Conservation (phyloP, 176 grass and related monocot species). For the Elymus sibiricus region DNA sequence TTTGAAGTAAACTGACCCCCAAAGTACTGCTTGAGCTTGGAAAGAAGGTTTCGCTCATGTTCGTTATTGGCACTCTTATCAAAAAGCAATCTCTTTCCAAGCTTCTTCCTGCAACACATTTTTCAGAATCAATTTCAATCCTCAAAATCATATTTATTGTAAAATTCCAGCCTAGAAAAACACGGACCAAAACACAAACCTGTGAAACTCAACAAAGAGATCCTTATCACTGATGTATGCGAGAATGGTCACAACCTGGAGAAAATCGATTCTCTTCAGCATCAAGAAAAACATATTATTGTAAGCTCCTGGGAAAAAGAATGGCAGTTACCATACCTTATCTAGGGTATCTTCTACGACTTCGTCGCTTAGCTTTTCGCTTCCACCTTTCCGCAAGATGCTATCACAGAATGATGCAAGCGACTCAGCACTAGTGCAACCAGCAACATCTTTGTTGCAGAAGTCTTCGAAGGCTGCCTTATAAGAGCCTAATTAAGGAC, state of each 20-base stretch:
- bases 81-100: constrained; percentile 33
- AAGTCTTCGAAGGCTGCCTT: constrained; percentile 65
- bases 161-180: background rate
- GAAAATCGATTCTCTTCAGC: background rate
- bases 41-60: constrained; percentile 62
- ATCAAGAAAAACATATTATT: background rate
- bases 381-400: constrained; percentile 65
- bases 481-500: constrained; percentile 42
- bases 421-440: constrained; percentile 56
- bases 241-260: constrained; percentile 45
- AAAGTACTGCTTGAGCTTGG: constrained; percentile 62
- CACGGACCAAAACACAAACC: constrained; percentile 18
- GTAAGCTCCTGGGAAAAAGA: background rate
- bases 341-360: constrained; percentile 64
- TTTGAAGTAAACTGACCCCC: constrained; percentile 68
- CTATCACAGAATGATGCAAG: constrained; percentile 63
- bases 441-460: constrained; percentile 67
- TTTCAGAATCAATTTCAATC: background rate
- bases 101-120: constrained; percentile 23
- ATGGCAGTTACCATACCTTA: constrained; percentile 32
- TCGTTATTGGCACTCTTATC: constrained; percentile 62
- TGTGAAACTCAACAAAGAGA: constrained; percentile 51
- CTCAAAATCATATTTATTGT: background rate
- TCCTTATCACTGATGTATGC: constrained; percentile 42
- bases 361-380: constrained; percentile 72